Base-by-base conservation (phyloP, 768 basidiomycete genomes). In the Floccularia luteovirens region DNA sequence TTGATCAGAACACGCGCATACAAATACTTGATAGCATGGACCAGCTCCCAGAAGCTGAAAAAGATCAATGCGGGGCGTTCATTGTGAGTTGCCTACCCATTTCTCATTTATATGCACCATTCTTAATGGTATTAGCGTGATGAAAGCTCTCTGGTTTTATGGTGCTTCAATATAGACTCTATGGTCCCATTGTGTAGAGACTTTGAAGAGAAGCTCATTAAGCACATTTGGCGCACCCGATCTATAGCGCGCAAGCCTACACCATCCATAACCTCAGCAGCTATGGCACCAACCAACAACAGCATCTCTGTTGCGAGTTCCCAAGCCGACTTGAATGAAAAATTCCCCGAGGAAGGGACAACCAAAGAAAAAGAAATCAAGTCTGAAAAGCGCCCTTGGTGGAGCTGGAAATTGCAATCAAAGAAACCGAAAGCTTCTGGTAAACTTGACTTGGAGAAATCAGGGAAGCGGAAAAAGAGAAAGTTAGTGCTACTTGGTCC, bases 51-150 rank as follows among this genome's bases (percentile, higher is more conserved):
- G 64, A 73, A 25, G 89, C 88, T 3, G 86, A 91, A 54, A 90
- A 90, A 63, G 89, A 91, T 39, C 88, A 90, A 48, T 89, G 84
- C 35, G 89, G 81, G 13, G 90, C 90, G 1, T 92, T 92, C 50
- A 75, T 90, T 38, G 69, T 69, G 52, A 38, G 64, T 60, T 31
- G 30, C 27, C 23, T 16, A 4, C 36, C n/a, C 19, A 36, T 34
- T 7, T 12, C 32, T 30, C 12, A 36, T 10, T 36, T 14, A 4
- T 14, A 17, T 34, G 11, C 19, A 30, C 14, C 21, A 12, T 21
- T 1, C 19, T 25, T 32, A 22, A 23, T 21, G 10, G 14, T 42
- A 21, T 35, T 41, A 70, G 68, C 77, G 87, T 13, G 75, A 83
- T 57, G 86, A 90, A 50, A 69, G 75, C 12, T 77, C 82, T 11